phyloP scores from a whole-genome alignment of 2,329 filamentous ascomycete genomes.

The Drechslerella dactyloides region DNA sequence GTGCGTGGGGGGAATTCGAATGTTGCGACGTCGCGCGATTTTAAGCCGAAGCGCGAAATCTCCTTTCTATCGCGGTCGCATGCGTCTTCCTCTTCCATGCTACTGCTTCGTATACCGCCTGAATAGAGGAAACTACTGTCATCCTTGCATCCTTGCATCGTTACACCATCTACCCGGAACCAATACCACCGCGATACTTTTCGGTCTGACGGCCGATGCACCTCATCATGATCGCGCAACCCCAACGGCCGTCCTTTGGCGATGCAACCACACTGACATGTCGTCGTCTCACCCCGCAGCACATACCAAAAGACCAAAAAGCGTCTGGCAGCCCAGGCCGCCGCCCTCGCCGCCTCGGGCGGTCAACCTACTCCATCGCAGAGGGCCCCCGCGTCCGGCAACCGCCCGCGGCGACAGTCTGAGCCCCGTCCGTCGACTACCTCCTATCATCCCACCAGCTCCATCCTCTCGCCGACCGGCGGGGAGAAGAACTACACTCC shows the following conservation, averaged over 20 bases:
- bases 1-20: not conserved
- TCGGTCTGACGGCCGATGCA: no score
- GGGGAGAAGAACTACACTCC: conserved; percentile 31
- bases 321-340: conserved; percentile 44
- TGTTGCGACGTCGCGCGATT: not conserved
- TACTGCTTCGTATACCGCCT: no score
- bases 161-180: no score
- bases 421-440: conserved; percentile 34
- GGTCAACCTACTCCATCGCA: conserved; percentile 20
- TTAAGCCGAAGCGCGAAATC: conserved; percentile 34
- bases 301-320: conserved; percentile 50
- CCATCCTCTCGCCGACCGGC: conserved; percentile 38
- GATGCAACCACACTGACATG: conserved; percentile 16
- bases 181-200: no score
- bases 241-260: no score
- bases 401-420: conserved; percentile 36
- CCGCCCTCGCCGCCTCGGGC: conserved; percentile 17
- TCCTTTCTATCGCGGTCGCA: conserved; percentile 8
- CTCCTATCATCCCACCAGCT: conserved; percentile 37
- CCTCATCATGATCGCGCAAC: no score
- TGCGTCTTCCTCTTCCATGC: not conserved
- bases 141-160: conserved; percentile 3
- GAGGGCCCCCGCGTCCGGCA: conserved; percentile 14
- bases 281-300: conserved; percentile 9
- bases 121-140: no score